Percentiles rank a stretch among this genome's conserved stretches.
Evolutionary conservation across 768 basidiomycete genomes (phyloP).

Genomic region (Chalciporus piperatus): DNA sequence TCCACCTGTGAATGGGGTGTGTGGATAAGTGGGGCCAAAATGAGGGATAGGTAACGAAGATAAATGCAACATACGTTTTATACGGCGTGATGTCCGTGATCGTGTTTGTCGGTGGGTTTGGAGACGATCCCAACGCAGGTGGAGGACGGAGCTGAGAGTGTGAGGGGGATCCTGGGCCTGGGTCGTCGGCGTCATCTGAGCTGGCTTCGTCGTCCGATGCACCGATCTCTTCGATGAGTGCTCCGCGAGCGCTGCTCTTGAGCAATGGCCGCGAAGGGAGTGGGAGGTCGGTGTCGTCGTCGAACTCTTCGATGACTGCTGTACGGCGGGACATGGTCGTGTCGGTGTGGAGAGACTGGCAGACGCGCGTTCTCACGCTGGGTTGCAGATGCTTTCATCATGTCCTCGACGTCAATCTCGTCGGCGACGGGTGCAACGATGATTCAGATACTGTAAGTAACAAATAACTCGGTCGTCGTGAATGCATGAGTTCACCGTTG

Average conservation of each 20-base stretch:
- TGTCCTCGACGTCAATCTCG: not conserved
- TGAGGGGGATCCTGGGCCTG: constrained; percentile 56
- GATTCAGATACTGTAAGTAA: constrained; percentile 13
- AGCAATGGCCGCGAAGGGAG: constrained; percentile 66
- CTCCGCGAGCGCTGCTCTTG: constrained; percentile 67
- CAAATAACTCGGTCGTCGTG: not conserved
- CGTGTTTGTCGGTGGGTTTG: constrained; percentile 32
- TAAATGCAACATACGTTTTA: constrained; percentile 57
- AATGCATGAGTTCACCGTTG: not conserved
- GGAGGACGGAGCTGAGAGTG: constrained; percentile 23
- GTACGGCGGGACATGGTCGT: constrained; percentile 64
- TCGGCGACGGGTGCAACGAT: constrained; percentile 8
- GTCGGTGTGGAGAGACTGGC: not conserved
- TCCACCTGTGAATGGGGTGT: constrained; percentile 62
- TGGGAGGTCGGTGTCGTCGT: constrained; percentile 92
- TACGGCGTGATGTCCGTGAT: constrained; percentile 79
- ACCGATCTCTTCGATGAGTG: constrained; percentile 73
- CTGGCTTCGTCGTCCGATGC: constrained; percentile 50
- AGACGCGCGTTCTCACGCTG: constrained; percentile 27
- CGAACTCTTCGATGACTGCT: constrained; percentile 75
- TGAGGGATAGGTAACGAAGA: not conserved
- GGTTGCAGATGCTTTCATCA: constrained; percentile 10
- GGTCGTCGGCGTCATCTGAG: constrained; percentile 28
- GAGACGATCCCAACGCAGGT: constrained; percentile 16
- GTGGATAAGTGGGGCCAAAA: not conserved